Evolutionary conservation across 768 basidiomycete species (phyloP).

Genomic region (Boletellus sp.): DNA sequence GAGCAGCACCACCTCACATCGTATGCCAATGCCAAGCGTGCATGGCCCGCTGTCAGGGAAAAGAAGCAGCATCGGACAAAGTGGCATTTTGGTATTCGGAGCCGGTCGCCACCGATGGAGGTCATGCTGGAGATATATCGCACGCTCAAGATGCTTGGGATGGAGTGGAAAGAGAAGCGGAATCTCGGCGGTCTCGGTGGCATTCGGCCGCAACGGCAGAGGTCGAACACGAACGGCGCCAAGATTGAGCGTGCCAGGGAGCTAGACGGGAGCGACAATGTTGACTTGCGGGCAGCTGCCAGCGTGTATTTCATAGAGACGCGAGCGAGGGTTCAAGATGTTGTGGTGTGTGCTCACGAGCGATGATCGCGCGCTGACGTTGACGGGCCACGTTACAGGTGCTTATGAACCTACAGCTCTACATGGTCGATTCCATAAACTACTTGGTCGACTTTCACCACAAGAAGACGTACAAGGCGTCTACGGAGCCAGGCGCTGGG

Average conservation of each 20-base stretch:
- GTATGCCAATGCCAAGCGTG: slow-evolving; percentile 50
- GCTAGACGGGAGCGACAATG: slow-evolving; percentile 55
- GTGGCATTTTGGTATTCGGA: slow-evolving; percentile 98
- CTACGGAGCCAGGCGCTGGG: slow-evolving; percentile 60
- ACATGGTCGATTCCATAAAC: slow-evolving; percentile 93
- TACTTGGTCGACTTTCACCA: slow-evolving; percentile 99
- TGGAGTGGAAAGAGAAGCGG: slow-evolving; percentile 97
- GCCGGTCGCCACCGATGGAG: slow-evolving; percentile 94
- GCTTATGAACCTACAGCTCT: slow-evolving; percentile 95
- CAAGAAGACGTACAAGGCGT: slow-evolving; percentile 87
- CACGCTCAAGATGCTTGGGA: slow-evolving; percentile 82
- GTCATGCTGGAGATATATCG: slow-evolving; percentile 99
- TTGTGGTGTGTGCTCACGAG: slow-evolving; percentile 64
- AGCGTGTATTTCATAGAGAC: slow-evolving; percentile 94
- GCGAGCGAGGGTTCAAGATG: slow-evolving; percentile 81
- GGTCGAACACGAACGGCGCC: slow-evolving; percentile 32
- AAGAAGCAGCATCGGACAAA: slow-evolving; percentile 78
- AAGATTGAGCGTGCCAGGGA: slow-evolving; percentile 61
- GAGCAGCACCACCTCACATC: slow-evolving; percentile 73
- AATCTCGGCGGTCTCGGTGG: slow-evolving; percentile 71
- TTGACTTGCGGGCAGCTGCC: slow-evolving; percentile 65
- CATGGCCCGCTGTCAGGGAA: slow-evolving; percentile 46
- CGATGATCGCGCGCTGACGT: not conserved
- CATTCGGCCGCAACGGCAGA: slow-evolving; percentile 31
- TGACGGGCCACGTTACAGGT: slow-evolving; percentile 46